phyloP scores from a whole-genome alignment of 441 rosid species.

The Populus hybrid region DNA sequence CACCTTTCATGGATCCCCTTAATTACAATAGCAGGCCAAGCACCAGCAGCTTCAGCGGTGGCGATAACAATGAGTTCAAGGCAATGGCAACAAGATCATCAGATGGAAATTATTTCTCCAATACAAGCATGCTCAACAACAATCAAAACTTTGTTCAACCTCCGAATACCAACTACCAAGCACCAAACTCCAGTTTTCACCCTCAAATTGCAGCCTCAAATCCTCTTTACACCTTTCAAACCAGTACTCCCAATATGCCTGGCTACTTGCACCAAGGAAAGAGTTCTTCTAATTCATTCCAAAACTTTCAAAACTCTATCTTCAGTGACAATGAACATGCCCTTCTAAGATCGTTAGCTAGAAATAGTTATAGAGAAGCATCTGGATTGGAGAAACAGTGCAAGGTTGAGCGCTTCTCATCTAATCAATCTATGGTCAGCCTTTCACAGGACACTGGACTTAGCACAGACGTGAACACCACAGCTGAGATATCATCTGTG shows the following conservation, averaged over 20 bases:
- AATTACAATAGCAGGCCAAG: conserved; percentile 27
- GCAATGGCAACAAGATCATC: conserved; percentile 22
- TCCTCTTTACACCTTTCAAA: conserved; percentile 31
- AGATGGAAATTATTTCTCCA: conserved; percentile 17
- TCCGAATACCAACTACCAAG: conserved; percentile 21
- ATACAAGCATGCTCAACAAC: conserved; percentile 12
- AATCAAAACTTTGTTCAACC: conserved; percentile 26
- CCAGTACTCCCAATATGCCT: conserved; percentile 15
- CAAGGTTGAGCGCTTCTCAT: conserved; percentile 66
- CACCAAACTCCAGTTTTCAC: conserved; percentile 23
- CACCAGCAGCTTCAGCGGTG: conserved; percentile 33
- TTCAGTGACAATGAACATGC: conserved; percentile 16
- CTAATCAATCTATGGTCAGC: conserved; percentile 59
- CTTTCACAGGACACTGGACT: conserved; percentile 83
- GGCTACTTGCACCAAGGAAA: conserved; percentile 30
- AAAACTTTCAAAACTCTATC: conserved; percentile 14
- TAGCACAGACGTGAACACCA: conserved; percentile 69
- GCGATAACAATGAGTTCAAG: conserved; percentile 28
- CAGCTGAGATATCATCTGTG: conserved; percentile 61
- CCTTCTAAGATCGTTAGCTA: conserved; percentile 23
- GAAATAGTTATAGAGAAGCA: not conserved
- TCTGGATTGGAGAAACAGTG: conserved; percentile 24
- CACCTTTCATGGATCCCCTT: conserved; percentile 68
- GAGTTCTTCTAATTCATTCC: conserved; percentile 2
- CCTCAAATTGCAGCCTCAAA: conserved; percentile 31